phyloP scores from a whole-genome alignment of 495 filamentous ascomycete genomes.

The Melanomma pulvis-pyrius region DNA sequence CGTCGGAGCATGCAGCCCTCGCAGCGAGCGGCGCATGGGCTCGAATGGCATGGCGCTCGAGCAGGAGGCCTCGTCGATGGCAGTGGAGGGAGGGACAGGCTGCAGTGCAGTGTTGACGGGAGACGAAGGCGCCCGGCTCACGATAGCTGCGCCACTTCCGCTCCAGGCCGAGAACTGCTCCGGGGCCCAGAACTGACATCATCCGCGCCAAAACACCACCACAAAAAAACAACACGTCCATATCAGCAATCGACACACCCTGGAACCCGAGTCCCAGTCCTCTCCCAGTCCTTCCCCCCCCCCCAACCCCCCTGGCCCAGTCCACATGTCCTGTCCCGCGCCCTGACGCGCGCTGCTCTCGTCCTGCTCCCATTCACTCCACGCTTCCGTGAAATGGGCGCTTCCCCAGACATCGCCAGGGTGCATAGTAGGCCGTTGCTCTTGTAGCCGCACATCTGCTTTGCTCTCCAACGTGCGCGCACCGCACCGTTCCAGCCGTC shows the following conservation, averaged over 20 bases:
- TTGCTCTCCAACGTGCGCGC: slow-evolving; percentile 29
- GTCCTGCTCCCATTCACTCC: slow-evolving; percentile 2
- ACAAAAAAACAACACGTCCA: neutral
- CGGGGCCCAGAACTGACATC: slow-evolving; percentile 1
- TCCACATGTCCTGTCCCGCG: neutral
- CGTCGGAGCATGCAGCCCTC: no score
- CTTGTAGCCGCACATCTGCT: slow-evolving; percentile 18
- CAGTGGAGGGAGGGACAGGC: neutral
- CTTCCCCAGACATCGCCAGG: neutral
- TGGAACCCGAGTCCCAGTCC: no score
- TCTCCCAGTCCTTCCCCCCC: neutral
- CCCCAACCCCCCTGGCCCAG: neutral
- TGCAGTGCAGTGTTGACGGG: neutral
- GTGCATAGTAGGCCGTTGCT: slow-evolving; percentile 16
- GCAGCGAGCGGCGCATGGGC: no score
- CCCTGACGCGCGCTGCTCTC: neutral
- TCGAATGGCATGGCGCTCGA: no score
- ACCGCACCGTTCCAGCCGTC: slow-evolving; percentile 33
- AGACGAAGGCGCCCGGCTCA: neutral
- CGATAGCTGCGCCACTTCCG: slow-evolving; percentile 5
- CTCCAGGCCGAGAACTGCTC: neutral
- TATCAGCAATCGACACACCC: no score
- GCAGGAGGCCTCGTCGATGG: no score
- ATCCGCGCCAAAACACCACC: neutral
- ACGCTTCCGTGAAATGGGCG: slow-evolving; percentile 7